Conservation (phyloP, 345 rosid species). For the Eucalyptus melliodora region DNA sequence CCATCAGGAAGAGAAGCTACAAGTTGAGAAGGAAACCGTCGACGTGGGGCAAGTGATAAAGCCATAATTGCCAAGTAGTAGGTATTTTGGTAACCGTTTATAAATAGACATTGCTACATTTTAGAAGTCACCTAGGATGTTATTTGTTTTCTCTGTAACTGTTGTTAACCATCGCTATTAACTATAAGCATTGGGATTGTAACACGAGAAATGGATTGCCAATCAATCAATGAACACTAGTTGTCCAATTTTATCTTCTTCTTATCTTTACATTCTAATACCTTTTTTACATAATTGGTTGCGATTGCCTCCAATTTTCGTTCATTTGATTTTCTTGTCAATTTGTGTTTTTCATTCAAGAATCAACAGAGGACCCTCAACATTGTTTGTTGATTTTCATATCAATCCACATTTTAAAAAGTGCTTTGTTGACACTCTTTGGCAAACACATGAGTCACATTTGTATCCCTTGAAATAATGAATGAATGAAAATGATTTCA, state of each 20-base stretch:
- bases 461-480: not conserved
- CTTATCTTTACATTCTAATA: not conserved
- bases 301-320: not conserved
- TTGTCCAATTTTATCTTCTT: not conserved
- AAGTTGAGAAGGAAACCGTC: not conserved
- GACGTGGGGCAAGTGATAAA: not conserved
- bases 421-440: not conserved
- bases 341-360: not conserved
- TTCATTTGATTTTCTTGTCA: not conserved
- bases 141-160: no score
- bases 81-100: not conserved
- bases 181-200: not conserved
- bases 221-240: fast-evolving
- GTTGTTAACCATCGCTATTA: not conserved
- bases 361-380: not conserved
- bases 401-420: not conserved
- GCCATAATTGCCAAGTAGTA: not conserved
- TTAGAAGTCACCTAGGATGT: not conserved
- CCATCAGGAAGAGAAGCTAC: not conserved
- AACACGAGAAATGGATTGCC: not conserved
- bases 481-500: not conserved
- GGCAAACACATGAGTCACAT: fast-evolving
- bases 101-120: fast-evolving
- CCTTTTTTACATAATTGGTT: not conserved
- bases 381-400: not conserved